Evolutionary conservation across 2,329 filamentous ascomycete genomes (phyloP), one percentile per base, ranked within the genome.

Genomic region (Didymella sp.): DNA sequence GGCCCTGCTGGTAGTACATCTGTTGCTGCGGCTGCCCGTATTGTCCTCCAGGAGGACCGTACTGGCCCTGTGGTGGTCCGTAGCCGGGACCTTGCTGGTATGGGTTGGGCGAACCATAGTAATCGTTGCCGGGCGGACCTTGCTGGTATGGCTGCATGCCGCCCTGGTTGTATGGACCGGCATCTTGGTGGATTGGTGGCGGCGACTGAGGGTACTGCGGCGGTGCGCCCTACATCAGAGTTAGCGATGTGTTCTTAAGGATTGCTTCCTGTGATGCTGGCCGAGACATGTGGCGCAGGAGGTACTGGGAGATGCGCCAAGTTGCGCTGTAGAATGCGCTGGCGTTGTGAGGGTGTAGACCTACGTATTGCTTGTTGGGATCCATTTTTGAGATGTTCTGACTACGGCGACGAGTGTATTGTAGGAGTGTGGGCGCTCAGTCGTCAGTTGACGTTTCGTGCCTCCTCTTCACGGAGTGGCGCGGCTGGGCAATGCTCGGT

Each of bases 121-220:
- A 58, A 38, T 57, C 54, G n/a, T 52, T 57, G 54, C 43, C 40
- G 59, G 59, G 42, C 56, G 54, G 51, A 53, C 59, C 28, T 53
- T 59, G 64, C 38, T 57, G 64, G 43, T 57, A 57, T 21, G 54
- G 54, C 54, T 57, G 54, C 54, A 52, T 52, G 49, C 48, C 48
- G 13, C 57, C 55, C 30, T 66, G 59, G 42, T 70, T 63, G 53
- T 62, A 56, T 35, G 71, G 62, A 35, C 66, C 65, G 33, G 67
- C 64, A 56, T 75, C 72, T 40, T 71, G 58, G 60, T 75, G 72
- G 27, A 64, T 51, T n/a, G 72, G 73, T 3, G 69, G 66, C 13
- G 72, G 72, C 4, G 67, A 64, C 53, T 69, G 63, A 12, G 72
- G 73, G 61, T 75, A 76, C 30, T 68, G 55, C 6, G 74, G 73